These are phyloP conservation scores for Leishmania martiniquensis DNA, from an alignment of 208 protist species.

Conservation along the genomic window DNA sequence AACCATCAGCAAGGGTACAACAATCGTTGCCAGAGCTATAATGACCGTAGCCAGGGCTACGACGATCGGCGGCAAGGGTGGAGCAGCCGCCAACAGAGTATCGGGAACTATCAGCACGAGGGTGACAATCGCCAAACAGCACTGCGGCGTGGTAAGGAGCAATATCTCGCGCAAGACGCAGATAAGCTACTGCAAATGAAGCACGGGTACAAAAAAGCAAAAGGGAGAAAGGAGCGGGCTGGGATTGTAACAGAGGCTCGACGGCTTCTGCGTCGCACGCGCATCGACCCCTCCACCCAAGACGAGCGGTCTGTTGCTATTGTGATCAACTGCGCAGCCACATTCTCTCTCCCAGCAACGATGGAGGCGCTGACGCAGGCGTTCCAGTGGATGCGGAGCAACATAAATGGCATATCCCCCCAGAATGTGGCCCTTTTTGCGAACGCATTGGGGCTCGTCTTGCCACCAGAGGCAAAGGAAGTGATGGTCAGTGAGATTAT, in stretches of 20 bases:
- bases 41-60: not conserved
- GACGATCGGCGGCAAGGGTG: conserved; percentile 5
- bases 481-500: conserved; percentile 52
- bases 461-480: conserved; percentile 34
- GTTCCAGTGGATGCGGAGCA: conserved; percentile 65
- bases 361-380: conserved; percentile 57
- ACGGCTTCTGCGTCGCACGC: conserved; percentile 43
- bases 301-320: conserved; percentile 78
- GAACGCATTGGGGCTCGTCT: conserved; percentile 67
- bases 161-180: conserved; percentile 55
- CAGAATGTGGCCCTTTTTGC: conserved; percentile 83
- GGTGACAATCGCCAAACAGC: conserved; percentile 1
- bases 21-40: not conserved
- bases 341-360: conserved; percentile 41
- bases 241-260: conserved; percentile 57
- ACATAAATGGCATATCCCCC: conserved; percentile 60
- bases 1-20: conserved; percentile 16
- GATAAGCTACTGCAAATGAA: conserved; percentile 71
- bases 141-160: conserved; percentile 7
- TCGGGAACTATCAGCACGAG: conserved; percentile 5
- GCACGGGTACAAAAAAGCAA: conserved; percentile 56
- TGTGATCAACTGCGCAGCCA: conserved; percentile 77
- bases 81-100: conserved; percentile 2
- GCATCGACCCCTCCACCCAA: conserved; percentile 83
- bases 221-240: conserved; percentile 51